phyloP scores from a whole-genome alignment of 2,329 filamentous ascomycete species.

The Fusarium liriodendri region DNA sequence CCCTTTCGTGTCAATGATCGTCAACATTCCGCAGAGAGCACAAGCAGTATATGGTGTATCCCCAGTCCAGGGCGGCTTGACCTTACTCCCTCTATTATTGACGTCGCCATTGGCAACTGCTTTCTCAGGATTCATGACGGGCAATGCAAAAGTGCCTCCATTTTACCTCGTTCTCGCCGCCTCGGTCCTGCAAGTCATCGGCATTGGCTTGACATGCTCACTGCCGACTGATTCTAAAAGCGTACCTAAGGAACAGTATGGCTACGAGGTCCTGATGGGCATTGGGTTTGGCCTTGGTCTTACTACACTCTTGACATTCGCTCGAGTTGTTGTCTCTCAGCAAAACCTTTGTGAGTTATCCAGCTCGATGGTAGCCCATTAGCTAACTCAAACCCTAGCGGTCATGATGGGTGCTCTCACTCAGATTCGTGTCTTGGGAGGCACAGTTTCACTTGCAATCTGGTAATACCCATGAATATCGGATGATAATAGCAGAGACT shows the following conservation, averaged over 20 bases:
- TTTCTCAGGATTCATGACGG: constrained; percentile 16
- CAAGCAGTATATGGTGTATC: constrained; percentile 23
- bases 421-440: constrained; percentile 26
- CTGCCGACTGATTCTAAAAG: neutral
- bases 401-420: constrained; percentile 32
- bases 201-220: constrained; percentile 26
- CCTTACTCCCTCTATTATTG: constrained; percentile 20
- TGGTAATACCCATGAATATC: neutral
- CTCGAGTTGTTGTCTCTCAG: constrained; percentile 11
- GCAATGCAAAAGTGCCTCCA: constrained; percentile 19
- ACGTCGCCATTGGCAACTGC: constrained; percentile 22
- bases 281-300: constrained; percentile 27
- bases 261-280: constrained; percentile 27
- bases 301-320: constrained; percentile 25
- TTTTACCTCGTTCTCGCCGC: constrained; percentile 22
- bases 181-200: constrained; percentile 16
- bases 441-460: constrained; percentile 27
- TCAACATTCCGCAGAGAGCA: constrained; percentile 29
- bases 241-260: constrained; percentile 10
- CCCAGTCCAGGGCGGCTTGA: constrained; percentile 14
- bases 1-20: constrained; percentile 24
- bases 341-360: constrained; percentile 6
- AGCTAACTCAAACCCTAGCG: neutral
- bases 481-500: neutral
- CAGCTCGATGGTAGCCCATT: fast-evolving